A percentile compares a stretch with the other conserved stretches of the same genome.
Evolutionary conservation across 2,329 filamentous ascomycete species (phyloP).

Genomic region (Fusarium brachygibbosum): DNA sequence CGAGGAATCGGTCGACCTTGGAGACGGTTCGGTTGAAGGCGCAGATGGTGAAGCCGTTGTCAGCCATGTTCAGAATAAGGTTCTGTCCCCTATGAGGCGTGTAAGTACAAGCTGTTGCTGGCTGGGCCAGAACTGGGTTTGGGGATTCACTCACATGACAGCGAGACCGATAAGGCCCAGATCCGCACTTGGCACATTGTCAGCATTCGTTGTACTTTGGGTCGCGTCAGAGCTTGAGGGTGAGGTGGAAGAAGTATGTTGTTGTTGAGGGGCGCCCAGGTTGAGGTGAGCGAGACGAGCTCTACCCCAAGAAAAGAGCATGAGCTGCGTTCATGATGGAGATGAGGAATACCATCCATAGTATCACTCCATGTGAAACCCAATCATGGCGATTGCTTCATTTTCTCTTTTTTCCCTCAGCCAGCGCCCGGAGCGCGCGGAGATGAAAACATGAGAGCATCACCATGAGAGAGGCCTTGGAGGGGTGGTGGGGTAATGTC

Average conservation of each 20-base stretch:
- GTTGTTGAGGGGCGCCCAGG: constrained; percentile 72
- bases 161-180: constrained; percentile 93
- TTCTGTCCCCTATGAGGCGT: constrained; percentile 75
- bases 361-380: constrained; percentile 18
- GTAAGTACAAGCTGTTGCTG: constrained; percentile 36
- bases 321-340: constrained; percentile 55
- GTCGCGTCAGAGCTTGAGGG: constrained; percentile 44
- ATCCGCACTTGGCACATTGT: constrained; percentile 78
- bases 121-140: constrained; percentile 23
- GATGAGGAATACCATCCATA: constrained; percentile 1
- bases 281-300: constrained; percentile 81
- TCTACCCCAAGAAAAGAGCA: constrained; percentile 61
- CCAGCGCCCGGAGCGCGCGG: constrained; percentile 49
- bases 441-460: constrained; percentile 53
- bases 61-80: constrained; percentile 89
- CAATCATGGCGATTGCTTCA: constrained; percentile 38
- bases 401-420: constrained; percentile 7
- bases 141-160: constrained; percentile 76
- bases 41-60: constrained; percentile 95
- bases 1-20: constrained; percentile 96
- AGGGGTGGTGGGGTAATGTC: constrained; percentile 58
- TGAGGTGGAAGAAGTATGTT: constrained; percentile 54
- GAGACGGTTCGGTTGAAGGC: constrained; percentile 98
- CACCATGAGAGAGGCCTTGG: constrained; percentile 44
- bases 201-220: constrained; percentile 64